A percentile compares a stretch with the other conserved stretches of the same genome.
Conservation (phyloP, 768 basidiomycete species). For the Cyclocybe cylindracea region DNA sequence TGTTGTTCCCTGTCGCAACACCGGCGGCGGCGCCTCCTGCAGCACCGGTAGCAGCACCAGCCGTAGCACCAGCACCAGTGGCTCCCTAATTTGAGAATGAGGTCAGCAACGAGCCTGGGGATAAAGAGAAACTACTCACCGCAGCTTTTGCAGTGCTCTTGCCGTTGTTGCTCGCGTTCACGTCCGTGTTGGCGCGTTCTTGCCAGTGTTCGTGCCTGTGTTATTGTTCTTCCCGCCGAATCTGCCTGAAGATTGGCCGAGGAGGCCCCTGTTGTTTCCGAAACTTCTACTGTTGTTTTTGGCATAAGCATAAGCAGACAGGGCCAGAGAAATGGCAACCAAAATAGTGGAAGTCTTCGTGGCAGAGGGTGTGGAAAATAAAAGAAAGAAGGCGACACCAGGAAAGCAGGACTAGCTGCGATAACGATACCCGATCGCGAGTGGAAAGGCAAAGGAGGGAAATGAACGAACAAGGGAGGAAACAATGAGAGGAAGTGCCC, state of each 20-base stretch:
- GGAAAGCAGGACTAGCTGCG: slow-evolving; percentile 28
- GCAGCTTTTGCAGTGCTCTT: background rate
- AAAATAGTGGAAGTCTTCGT: slow-evolving; percentile 33
- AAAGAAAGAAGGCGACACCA: slow-evolving; percentile 22
- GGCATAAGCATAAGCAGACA: slow-evolving; percentile 26
- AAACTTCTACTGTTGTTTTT: slow-evolving; percentile 20
- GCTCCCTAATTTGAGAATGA: background rate
- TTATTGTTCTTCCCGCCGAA: slow-evolving; percentile 16
- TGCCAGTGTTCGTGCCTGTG: slow-evolving; percentile 10
- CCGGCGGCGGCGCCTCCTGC: slow-evolving; percentile 11
- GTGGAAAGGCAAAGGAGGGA: slow-evolving; percentile 11
- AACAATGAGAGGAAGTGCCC: slow-evolving; percentile 1
- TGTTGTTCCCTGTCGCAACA: slow-evolving; percentile 6
- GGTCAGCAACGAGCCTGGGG: background rate
- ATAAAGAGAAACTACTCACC: background rate
- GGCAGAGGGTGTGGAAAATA: slow-evolving; percentile 18
- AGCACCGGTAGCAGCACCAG: slow-evolving; percentile 7
- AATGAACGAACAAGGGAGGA: slow-evolving; percentile 10
- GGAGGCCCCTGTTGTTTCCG: slow-evolving; percentile 20
- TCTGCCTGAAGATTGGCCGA: slow-evolving; percentile 10
- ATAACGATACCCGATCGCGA: slow-evolving; percentile 31
- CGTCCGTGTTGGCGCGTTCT: slow-evolving; percentile 10
- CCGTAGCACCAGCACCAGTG: slow-evolving; percentile 10
- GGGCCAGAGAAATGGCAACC: slow-evolving; percentile 27
- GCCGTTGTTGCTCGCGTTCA: slow-evolving; percentile 10